phyloP scores from a whole-genome alignment of 306 rosid genomes.

The Mimosa pudica region DNA sequence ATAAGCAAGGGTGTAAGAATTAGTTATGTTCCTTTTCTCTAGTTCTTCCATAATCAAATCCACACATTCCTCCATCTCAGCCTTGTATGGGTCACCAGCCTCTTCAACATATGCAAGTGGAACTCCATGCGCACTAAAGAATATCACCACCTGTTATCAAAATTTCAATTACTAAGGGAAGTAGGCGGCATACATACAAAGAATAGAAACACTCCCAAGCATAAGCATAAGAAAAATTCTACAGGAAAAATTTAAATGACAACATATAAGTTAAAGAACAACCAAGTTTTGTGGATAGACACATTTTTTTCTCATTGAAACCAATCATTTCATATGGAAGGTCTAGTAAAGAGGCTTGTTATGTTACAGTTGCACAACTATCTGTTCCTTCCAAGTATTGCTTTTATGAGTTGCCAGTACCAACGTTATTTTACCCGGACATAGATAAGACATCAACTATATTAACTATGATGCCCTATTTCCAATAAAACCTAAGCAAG shows the following conservation, averaged over 20 bases:
- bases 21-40: conserved; percentile 71
- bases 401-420: neutral
- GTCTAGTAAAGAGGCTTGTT: neutral
- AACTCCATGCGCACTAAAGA: conserved; percentile 97
- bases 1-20: conserved; percentile 88
- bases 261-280: conserved; percentile 7
- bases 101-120: conserved; percentile 98
- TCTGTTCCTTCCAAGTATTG: neutral
- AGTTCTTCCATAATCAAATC: conserved; percentile 93
- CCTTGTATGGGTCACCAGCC: conserved; percentile 98
- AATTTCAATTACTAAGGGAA: conserved; percentile 32
- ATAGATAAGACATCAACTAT: neutral
- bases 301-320: conserved; percentile 1
- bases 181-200: conserved; percentile 17
- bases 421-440: neutral
- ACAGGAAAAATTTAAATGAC: conserved; percentile 18
- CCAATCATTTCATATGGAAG: conserved; percentile 7
- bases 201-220: conserved; percentile 19
- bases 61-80: conserved; percentile 98
- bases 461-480: neutral
- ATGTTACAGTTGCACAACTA: neutral
- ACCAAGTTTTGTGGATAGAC: conserved; percentile 3
- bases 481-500: neutral
- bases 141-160: conserved; percentile 69
- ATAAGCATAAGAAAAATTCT: neutral